A percentile compares a stretch with the other conserved stretches of the same genome.
Conservation (phyloP, 176 grass and related monocot genomes). For the Neostapfia colusana region DNA sequence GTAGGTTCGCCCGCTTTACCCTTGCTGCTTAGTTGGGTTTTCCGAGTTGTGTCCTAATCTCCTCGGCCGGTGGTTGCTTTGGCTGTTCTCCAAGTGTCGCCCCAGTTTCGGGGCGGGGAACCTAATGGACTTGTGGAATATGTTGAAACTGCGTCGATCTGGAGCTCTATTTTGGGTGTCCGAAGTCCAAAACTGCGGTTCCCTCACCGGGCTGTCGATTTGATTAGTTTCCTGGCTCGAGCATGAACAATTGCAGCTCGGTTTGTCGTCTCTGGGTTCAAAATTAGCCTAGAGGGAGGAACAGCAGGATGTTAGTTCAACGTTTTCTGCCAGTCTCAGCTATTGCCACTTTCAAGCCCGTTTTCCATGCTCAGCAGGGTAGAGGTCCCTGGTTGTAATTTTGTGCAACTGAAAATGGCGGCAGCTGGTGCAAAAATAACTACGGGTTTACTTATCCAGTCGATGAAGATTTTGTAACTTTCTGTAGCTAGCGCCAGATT, state of each 20-base stretch:
- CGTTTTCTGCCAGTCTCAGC: neutral
- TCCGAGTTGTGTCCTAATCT: neutral
- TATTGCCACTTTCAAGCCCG: neutral
- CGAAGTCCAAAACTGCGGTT: neutral
- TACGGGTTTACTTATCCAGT: neutral
- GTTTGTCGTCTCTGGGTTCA: constrained; percentile 1
- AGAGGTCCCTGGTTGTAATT: neutral
- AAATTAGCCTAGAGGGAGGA: neutral
- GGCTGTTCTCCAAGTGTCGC: neutral
- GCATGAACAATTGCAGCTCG: neutral
- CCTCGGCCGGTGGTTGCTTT: neutral
- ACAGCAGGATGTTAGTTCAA: neutral
- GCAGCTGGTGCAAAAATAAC: neutral
- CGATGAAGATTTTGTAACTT: neutral
- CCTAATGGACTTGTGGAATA: constrained; percentile 16
- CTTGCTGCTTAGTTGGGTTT: too few relatives aligned
- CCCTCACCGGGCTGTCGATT: neutral
- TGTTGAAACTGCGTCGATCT: neutral
- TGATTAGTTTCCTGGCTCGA: neutral
- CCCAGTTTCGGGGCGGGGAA: neutral
- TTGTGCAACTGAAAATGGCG: neutral
- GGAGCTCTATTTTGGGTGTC: neutral
- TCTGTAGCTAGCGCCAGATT: neutral
- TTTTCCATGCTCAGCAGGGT: neutral
- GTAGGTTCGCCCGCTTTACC: constrained; percentile 23